Conservation (phyloP, 345 rosid genomes). For the Odontarrhena argentea region DNA sequence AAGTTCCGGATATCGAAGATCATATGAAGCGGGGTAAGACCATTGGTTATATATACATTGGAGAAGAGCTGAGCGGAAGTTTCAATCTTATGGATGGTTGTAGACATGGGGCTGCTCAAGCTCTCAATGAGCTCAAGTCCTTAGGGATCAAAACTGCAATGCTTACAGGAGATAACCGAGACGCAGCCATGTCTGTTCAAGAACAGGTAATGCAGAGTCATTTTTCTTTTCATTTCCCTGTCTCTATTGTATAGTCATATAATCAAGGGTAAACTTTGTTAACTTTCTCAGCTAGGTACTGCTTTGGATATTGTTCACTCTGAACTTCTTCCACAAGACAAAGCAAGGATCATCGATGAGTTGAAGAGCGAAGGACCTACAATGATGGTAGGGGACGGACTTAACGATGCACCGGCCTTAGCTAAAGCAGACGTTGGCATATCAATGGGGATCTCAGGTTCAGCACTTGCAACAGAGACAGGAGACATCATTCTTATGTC, state of each 20-base stretch:
- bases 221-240: background rate
- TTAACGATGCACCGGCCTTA: slow-evolving; percentile 89
- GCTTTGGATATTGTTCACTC: slow-evolving; percentile 55
- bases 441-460: slow-evolving; percentile 91
- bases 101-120: slow-evolving; percentile 68
- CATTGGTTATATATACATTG: slow-evolving; percentile 58
- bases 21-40: slow-evolving; percentile 51
- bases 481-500: slow-evolving; percentile 84
- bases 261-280: background rate
- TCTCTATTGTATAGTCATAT: slow-evolving; percentile 5
- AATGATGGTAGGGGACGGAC: slow-evolving; percentile 90
- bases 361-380: slow-evolving; percentile 58
- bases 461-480: slow-evolving; percentile 87
- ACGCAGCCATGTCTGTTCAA: slow-evolving; percentile 63
- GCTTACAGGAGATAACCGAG: slow-evolving; percentile 84
- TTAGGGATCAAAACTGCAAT: slow-evolving; percentile 61
- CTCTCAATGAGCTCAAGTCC: slow-evolving; percentile 55
- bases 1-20: slow-evolving; percentile 47
- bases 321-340: slow-evolving; percentile 83
- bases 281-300: slow-evolving; percentile 55
- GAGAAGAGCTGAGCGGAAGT: slow-evolving; percentile 48
- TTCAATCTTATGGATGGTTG: slow-evolving; percentile 74
- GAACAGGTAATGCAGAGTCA: slow-evolving; percentile 55
- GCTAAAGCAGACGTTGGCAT: slow-evolving; percentile 86
- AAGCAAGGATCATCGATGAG: slow-evolving; percentile 51